Evolutionary conservation across 2,329 filamentous ascomycete species (phyloP).

Genomic region (Dichotomopilus funicola): DNA sequence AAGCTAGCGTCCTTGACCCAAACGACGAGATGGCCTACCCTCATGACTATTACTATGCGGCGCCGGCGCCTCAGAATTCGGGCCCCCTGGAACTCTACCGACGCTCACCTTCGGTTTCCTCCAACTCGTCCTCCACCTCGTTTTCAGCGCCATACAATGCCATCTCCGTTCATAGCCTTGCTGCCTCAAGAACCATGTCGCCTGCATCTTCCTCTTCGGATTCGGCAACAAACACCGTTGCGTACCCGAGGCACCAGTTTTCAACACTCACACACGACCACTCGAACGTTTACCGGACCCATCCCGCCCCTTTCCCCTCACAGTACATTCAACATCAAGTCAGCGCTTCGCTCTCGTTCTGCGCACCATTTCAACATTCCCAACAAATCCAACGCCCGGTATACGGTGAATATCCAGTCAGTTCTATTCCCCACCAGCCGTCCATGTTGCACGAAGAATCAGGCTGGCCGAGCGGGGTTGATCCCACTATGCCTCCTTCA

Average conservation of each 20-base stretch:
- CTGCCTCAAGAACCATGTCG: slow-evolving; percentile 16
- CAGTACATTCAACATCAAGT: slow-evolving; percentile 15
- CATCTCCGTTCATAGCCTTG: not conserved
- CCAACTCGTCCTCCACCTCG: slow-evolving; percentile 17
- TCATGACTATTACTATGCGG: not conserved
- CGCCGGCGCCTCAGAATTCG: not conserved
- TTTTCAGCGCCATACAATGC: slow-evolving; percentile 4
- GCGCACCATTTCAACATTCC: slow-evolving; percentile 4
- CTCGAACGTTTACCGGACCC: slow-evolving; percentile 4
- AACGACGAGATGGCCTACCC: slow-evolving; percentile 11
- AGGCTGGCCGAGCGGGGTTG: slow-evolving; percentile 7
- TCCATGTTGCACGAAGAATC: slow-evolving; percentile 10
- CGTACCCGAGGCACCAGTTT: slow-evolving; percentile 9
- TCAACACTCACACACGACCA: slow-evolving; percentile 8
- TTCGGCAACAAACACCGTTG: not conserved
- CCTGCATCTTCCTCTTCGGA: slow-evolving; percentile 12
- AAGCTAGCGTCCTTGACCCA: not conserved
- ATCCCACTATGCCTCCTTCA: slow-evolving; percentile 1
- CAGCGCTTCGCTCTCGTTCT: slow-evolving; percentile 8
- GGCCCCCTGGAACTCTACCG: slow-evolving; percentile 4
- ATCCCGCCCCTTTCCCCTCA: slow-evolving; percentile 12
- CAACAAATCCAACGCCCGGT: slow-evolving; percentile 8
- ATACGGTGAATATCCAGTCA: slow-evolving; percentile 12
- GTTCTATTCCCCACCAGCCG: slow-evolving; percentile 8
- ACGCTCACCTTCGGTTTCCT: slow-evolving; percentile 21